Evolutionary conservation across 495 filamentous ascomycete species (phyloP).

Genomic region (Hypoxylon lienhwacheense): DNA sequence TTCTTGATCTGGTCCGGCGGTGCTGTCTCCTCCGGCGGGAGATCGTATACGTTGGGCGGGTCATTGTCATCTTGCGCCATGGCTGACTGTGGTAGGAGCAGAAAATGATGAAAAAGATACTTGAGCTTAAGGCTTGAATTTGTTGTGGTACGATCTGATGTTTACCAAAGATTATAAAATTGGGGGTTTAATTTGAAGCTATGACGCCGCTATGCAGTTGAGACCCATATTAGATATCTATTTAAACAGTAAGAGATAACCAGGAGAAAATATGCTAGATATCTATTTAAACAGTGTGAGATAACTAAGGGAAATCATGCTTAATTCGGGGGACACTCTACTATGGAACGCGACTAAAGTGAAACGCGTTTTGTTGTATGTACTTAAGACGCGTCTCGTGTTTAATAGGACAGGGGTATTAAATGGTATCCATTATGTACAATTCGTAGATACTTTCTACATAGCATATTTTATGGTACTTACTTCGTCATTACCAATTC

Average conservation of each 20-base stretch:
- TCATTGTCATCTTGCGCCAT: constrained; percentile 39
- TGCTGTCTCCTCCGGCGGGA: constrained; percentile 42
- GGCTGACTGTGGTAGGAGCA: background rate
- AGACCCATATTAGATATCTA: background rate
- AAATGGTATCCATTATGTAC: background rate
- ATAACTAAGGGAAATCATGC: constrained; percentile 7
- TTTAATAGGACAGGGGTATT: constrained; percentile 19
- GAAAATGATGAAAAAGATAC: too few species aligned
- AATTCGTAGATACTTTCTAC: background rate
- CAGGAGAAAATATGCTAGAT: background rate
- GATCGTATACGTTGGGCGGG: constrained; percentile 32
- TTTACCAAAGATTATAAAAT: constrained; percentile 11
- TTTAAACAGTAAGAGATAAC: background rate
- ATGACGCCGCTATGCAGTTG: constrained; percentile 26
- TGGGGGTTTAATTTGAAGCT: constrained; percentile 13
- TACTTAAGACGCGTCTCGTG: constrained; percentile 20
- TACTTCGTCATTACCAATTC: background rate
- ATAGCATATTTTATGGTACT: background rate
- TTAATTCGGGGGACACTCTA: constrained; percentile 18
- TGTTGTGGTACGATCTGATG: constrained; percentile 13
- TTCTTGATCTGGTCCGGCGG: constrained; percentile 40
- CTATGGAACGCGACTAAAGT: constrained; percentile 17
- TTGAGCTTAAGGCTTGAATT: constrained; percentile 4
- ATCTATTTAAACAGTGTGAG: background rate
- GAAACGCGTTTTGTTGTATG: constrained; percentile 11